These are phyloP conservation scores for Casuarina equisetifolia DNA, from an alignment of 306 rosid genomes.

Conservation along the genomic window DNA sequence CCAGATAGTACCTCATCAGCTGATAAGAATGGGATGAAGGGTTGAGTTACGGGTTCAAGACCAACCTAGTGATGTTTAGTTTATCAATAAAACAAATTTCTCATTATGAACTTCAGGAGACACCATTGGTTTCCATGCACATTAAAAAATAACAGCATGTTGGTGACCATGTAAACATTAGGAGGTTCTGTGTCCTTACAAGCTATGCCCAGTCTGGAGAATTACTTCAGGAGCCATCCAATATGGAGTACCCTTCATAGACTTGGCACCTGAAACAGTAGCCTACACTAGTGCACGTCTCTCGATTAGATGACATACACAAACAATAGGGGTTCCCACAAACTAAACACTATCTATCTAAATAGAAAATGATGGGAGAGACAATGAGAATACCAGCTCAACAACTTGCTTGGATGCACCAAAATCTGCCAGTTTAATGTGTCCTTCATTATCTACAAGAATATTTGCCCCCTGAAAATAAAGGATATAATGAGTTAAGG, in stretches of 20 bases:
- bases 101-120: neutral
- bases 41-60: neutral
- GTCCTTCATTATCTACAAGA: slow-evolving; percentile 97
- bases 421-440: slow-evolving; percentile 99
- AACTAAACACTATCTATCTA: slow-evolving; percentile 11
- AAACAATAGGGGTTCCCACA: slow-evolving; percentile 22
- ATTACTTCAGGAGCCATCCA: slow-evolving; percentile 99
- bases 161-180: slow-evolving; percentile 15
- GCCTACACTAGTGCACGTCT: slow-evolving; percentile 56
- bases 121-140: neutral
- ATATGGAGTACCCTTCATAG: slow-evolving; percentile 99
- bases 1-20: neutral
- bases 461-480: slow-evolving; percentile 92
- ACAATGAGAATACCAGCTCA: slow-evolving; percentile 71
- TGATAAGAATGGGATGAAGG: neutral
- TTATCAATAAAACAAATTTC: neutral
- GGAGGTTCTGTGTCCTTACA: slow-evolving; percentile 64
- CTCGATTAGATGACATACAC: slow-evolving; percentile 24
- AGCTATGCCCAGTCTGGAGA: slow-evolving; percentile 98
- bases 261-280: slow-evolving; percentile 96
- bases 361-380: slow-evolving; percentile 24
- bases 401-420: slow-evolving; percentile 99
- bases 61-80: neutral
- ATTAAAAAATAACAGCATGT: slow-evolving; percentile 26
- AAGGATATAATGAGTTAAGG: neutral